A percentile compares a stretch with the other conserved stretches of the same genome.
Evolutionary conservation across 495 filamentous ascomycete genomes (phyloP).

Genomic region (Terfezia claveryi): DNA sequence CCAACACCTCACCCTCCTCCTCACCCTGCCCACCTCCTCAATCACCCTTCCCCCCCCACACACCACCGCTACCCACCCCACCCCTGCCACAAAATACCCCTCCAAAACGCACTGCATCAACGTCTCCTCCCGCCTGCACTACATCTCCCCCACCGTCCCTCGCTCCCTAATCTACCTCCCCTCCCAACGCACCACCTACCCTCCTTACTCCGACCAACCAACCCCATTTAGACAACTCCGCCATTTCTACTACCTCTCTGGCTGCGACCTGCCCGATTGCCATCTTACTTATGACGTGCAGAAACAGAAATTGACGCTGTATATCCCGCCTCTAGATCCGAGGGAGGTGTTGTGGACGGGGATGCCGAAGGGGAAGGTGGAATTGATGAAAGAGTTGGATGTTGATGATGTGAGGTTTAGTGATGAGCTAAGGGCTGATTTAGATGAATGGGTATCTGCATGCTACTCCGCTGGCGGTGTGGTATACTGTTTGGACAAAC

Average conservation of each 20-base stretch:
- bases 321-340: conserved; percentile 36
- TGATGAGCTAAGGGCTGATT: conserved; percentile 16
- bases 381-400: conserved; percentile 29
- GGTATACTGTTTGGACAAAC: conserved; percentile 14
- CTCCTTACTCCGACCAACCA: conserved; percentile 24
- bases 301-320: conserved; percentile 34
- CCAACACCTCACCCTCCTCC: not conserved
- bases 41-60: not conserved
- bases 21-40: no score
- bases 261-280: conserved; percentile 38
- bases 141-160: not conserved
- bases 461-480: not conserved
- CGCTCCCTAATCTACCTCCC: not conserved
- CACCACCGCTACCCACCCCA: not conserved
- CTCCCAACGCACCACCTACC: not conserved
- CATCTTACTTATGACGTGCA: conserved; percentile 39
- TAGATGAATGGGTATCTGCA: conserved; percentile 3
- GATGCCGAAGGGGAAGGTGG: conserved; percentile 27
- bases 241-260: conserved; percentile 51
- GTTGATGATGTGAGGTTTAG: conserved; percentile 27
- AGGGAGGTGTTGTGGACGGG: conserved; percentile 39
- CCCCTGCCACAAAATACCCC: not conserved
- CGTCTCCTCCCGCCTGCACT: not conserved
- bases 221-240: conserved; percentile 40
- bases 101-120: not conserved